phyloP scores from a whole-genome alignment of 2,329 filamentous ascomycete genomes.

The Aureobasidium melanogenum region DNA sequence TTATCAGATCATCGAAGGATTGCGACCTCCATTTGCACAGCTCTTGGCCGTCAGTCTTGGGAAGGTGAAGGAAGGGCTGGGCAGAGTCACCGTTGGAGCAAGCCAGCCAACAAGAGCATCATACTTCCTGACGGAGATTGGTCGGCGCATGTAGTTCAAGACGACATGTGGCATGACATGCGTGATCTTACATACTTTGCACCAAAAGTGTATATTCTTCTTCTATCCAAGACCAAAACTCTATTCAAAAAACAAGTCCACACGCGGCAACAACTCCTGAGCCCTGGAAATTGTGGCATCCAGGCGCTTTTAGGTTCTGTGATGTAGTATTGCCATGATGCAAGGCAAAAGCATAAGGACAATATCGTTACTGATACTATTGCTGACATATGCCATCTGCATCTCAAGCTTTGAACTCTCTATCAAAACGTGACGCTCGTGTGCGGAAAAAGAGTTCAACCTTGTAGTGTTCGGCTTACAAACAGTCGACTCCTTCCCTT shows the following conservation, averaged over 20 bases:
- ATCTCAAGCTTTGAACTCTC: not conserved
- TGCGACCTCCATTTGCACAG: not conserved
- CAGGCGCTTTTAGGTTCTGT: not conserved
- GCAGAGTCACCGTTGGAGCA: not conserved
- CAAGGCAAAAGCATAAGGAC: not conserved
- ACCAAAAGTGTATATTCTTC: not conserved
- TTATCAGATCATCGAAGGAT: not conserved
- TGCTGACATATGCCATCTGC: not conserved
- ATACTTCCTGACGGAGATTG: not conserved
- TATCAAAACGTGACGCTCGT: not conserved
- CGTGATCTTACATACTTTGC: not conserved
- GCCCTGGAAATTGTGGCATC: not conserved
- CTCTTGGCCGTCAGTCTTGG: not conserved
- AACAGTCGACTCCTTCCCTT: not conserved
- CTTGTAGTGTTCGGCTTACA: not conserved
- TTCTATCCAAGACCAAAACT: not conserved
- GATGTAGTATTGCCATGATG: not conserved
- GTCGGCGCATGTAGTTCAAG: not conserved
- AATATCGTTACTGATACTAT: not conserved
- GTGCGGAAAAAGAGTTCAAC: not conserved
- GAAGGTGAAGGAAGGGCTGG: not conserved
- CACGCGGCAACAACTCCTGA: not conserved
- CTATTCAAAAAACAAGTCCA: no score
- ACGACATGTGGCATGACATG: conserved; percentile 2
- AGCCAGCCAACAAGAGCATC: not conserved